These are phyloP conservation scores for Chamaecrista fasciculata DNA, from an alignment of 306 rosid species.

Conservation along the genomic window DNA sequence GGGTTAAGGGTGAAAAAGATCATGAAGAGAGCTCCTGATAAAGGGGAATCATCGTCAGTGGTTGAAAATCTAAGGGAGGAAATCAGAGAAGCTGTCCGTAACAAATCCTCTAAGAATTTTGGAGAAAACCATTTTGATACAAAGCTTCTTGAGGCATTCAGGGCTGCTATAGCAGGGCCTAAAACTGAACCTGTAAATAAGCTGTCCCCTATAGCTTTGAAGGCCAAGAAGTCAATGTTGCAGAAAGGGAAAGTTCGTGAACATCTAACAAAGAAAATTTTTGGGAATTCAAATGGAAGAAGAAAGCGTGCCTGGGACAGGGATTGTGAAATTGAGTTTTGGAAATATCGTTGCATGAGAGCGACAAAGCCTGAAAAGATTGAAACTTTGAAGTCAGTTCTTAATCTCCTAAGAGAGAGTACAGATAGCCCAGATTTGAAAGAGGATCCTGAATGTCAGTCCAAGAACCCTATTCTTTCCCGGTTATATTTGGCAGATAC, in stretches of 20 bases:
- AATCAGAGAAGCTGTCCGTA: constrained; percentile 85
- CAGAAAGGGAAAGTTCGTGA: constrained; percentile 91
- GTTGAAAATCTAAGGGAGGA: constrained; percentile 82
- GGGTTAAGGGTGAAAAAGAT: constrained; percentile 94
- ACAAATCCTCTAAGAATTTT: constrained; percentile 61
- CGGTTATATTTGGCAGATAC: constrained; percentile 93
- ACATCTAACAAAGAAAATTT: constrained; percentile 84
- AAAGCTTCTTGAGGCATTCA: constrained; percentile 95
- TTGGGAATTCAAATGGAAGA: constrained; percentile 71
- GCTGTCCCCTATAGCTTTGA: constrained; percentile 58
- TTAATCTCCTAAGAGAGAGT: constrained; percentile 65
- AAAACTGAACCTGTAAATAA: constrained; percentile 66
- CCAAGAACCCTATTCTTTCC: constrained; percentile 79
- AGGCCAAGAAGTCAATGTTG: constrained; percentile 71
- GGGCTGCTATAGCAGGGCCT: constrained; percentile 80
- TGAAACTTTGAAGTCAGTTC: constrained; percentile 90
- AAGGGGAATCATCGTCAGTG: constrained; percentile 67
- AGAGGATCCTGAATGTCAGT: constrained; percentile 52
- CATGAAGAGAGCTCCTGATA: constrained; percentile 78
- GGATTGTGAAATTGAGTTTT: constrained; percentile 94
- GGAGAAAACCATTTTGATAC: constrained; percentile 76
- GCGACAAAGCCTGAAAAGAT: constrained; percentile 83
- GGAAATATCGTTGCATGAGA: constrained; percentile 89
- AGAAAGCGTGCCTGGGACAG: constrained; percentile 97
- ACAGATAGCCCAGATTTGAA: constrained; percentile 46